Evolutionary conservation across 1,284 basidiomycete species (phyloP), one percentile per base, ranked within the genome.

Genomic region (Puccinia polysora): DNA sequence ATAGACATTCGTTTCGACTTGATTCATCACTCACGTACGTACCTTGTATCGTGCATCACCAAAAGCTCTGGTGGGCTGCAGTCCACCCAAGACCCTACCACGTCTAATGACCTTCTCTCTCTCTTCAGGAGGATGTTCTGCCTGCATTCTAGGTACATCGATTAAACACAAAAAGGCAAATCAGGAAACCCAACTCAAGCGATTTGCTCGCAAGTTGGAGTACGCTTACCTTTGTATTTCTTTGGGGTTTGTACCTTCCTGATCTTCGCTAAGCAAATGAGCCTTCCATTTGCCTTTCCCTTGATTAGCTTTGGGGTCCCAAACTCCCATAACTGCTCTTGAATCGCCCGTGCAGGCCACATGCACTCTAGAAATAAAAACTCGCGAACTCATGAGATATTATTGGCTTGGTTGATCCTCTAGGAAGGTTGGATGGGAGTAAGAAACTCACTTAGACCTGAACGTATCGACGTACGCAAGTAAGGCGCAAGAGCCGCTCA

Each of bases 341-440:
- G 90, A 90, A 79, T 99, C 96, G 1, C 96, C 96, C 5, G 93
- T 89, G 76, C 88, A 88, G 1, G 96, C 95, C 45, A 97, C 86
- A 77, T 94, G 94, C 43, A 97, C 80, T 2, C 70, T 72, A 36
- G 55, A 71, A 49, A 32, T 14, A 34, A 40, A 50, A 43, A n/a
- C 23, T 8, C 23, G 43, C 2, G n/a, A 79, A 23, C 32, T 67
- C 28, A 45, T 56, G 20, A 25, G n/a, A n/a, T n/a, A n/a, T n/a
- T n/a, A n/a, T n/a, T n/a, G 14, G 36, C 23, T 40, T n/a, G 40
- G 47, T 15, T 55, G 2, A 38, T 28, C 12, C 4, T 32, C 28
- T 34, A 4, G 25, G 18, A 45, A 20, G 59, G 43, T 43, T 20
- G 15, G 14, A 6, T n/a, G n/a, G 32, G 15, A 53, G 23, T 28